phyloP scores from a whole-genome alignment of 108 stramenopile species.

The Nannochloropsis gaditana region DNA sequence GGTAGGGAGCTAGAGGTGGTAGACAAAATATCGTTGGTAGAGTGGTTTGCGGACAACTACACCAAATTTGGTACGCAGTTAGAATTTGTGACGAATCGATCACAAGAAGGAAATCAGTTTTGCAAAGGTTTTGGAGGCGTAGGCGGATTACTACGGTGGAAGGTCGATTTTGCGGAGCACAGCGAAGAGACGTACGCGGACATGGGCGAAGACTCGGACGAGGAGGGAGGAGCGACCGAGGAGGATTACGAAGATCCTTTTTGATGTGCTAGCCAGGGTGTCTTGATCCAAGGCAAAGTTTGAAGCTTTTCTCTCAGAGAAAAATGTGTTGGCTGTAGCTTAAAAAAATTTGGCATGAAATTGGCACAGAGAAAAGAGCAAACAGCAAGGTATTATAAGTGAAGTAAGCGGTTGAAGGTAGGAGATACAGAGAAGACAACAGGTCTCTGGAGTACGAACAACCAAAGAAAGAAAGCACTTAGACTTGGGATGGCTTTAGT shows the following conservation, averaged over 20 bases:
- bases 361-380: too few relatives aligned
- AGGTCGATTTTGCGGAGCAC: conserved; percentile 82
- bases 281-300: too few relatives aligned
- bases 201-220: conserved; percentile 15
- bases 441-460: too few relatives aligned
- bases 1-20: conserved; percentile 85
- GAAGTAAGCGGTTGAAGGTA: too few relatives aligned
- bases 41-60: conserved; percentile 98
- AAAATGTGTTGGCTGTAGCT: too few relatives aligned
- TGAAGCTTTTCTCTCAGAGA: too few relatives aligned
- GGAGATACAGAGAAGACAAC: too few relatives aligned
- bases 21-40: conserved; percentile 71
- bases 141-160: conserved; percentile 95
- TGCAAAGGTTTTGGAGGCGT: conserved; percentile 98
- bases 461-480: too few relatives aligned
- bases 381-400: too few relatives aligned
- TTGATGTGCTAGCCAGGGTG: not conserved
- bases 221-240: conserved; percentile 9
- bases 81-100: conserved; percentile 95
- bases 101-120: conserved; percentile 95
- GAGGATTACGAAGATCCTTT: conserved; percentile 4
- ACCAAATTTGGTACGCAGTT: conserved; percentile 89
- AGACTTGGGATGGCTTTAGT: too few relatives aligned
- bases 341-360: too few relatives aligned
- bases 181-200: conserved; percentile 16